A percentile compares a stretch with the other conserved stretches of the same genome.
phyloP scores from a whole-genome alignment of 192 early-diverging fungal genomes.

The Backusella tuberculispora region DNA sequence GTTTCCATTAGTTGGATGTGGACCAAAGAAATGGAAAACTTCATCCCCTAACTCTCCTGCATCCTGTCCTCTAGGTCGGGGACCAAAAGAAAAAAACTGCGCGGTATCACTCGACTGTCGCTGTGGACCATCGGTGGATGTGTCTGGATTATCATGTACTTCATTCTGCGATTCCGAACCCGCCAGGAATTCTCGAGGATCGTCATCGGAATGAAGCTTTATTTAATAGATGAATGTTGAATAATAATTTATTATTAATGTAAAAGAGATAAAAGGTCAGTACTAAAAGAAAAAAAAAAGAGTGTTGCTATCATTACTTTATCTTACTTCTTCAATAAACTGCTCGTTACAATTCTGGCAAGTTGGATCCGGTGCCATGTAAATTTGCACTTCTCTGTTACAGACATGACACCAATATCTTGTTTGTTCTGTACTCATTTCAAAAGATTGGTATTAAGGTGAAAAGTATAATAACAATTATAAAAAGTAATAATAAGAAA shows the following conservation, averaged over 20 bases:
- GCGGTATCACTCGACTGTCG: background rate
- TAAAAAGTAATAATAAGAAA: too few species aligned
- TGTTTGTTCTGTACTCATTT: constrained; percentile 12
- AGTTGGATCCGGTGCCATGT: constrained; percentile 78
- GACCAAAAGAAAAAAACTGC: background rate
- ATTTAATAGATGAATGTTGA: too few species aligned
- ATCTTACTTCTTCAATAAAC: constrained; percentile 83
- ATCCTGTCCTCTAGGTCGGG: background rate
- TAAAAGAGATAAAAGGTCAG: background rate
- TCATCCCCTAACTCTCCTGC: constrained; percentile 19
- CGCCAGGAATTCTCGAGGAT: constrained; percentile 29
- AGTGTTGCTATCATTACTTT: background rate
- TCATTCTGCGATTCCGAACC: background rate
- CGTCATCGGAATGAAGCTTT: constrained; percentile 22
- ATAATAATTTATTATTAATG: background rate
- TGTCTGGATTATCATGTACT: background rate
- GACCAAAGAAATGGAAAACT: constrained; percentile 20
- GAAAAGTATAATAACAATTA: too few species aligned
- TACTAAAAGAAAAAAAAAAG: background rate
- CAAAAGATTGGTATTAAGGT: background rate
- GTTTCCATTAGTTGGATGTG: background rate
- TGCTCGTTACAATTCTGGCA: constrained; percentile 76
- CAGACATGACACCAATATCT: constrained; percentile 72
- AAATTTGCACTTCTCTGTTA: constrained; percentile 57
- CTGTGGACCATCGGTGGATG: background rate